phyloP scores from a whole-genome alignment of 306 rosid genomes.

The Leucaena leucocephala region DNA sequence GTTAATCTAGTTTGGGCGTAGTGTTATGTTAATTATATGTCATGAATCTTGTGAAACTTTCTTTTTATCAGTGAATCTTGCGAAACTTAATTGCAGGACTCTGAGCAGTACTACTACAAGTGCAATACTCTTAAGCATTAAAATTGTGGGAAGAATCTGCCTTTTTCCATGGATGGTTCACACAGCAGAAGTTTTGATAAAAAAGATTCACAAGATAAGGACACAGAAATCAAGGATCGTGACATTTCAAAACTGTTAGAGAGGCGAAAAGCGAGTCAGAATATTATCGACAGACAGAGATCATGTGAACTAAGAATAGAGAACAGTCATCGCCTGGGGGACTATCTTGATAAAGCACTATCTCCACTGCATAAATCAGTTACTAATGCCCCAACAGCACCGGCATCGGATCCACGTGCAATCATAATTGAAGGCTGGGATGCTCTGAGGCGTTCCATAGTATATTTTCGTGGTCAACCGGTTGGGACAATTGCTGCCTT shows the following conservation, averaged over 20 bases:
- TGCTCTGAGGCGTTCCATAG: conserved; percentile 76
- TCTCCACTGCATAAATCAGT: conserved; percentile 58
- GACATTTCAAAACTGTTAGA: conserved; percentile 62
- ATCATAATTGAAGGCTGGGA: conserved; percentile 79
- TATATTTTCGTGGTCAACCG: conserved; percentile 73
- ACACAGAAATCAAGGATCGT: conserved; percentile 51
- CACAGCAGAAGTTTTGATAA: conserved; percentile 52
- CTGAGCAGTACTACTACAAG: conserved; percentile 33
- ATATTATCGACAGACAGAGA: conserved; percentile 70
- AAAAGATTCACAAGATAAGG: conserved; percentile 33
- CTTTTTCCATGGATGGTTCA: conserved; percentile 34
- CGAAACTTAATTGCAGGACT: conserved; percentile 44
- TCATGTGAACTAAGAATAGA: conserved; percentile 69
- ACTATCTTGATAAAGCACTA: conserved; percentile 42
- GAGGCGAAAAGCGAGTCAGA: conserved; percentile 61
- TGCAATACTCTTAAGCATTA: conserved; percentile 12
- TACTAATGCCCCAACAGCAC: conserved; percentile 58
- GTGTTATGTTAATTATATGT: conserved; percentile 19
- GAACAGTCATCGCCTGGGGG: conserved; percentile 40
- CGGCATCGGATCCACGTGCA: conserved; percentile 53
- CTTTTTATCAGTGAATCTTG: neutral
- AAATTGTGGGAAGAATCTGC: conserved; percentile 41
- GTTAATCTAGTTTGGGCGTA: conserved; percentile 12
- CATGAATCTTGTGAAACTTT: neutral
- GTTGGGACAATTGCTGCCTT: conserved; percentile 94